phyloP scores from a whole-genome alignment of 1,284 basidiomycete genomes.

The Moesziomyces sp. region DNA sequence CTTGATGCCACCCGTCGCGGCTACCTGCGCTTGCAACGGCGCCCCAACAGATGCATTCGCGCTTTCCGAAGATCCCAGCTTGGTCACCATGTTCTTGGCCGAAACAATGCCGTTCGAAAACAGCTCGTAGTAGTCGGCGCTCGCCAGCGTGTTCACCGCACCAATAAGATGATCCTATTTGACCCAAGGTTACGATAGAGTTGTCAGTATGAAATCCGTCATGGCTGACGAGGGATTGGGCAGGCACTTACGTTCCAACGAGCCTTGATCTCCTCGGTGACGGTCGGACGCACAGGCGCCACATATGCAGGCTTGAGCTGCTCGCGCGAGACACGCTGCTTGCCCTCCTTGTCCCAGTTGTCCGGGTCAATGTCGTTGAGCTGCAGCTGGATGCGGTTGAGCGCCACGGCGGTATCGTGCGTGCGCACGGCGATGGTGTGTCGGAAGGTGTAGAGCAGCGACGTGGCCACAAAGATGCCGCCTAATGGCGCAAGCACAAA shows the following conservation, averaged over 20 bases:
- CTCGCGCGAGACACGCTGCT: slow-evolving; percentile 22
- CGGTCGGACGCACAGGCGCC: slow-evolving; percentile 33
- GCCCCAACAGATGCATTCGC: slow-evolving; percentile 10
- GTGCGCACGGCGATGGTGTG: slow-evolving; percentile 49
- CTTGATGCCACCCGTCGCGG: slow-evolving; percentile 39
- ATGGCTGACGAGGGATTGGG: too few species aligned
- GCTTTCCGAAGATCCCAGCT: slow-evolving; percentile 8
- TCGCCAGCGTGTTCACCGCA: slow-evolving; percentile 27
- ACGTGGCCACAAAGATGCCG: slow-evolving; percentile 49
- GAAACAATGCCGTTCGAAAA: slow-evolving; percentile 39
- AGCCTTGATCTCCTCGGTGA: slow-evolving; percentile 50
- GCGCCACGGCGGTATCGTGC: slow-evolving; percentile 37
- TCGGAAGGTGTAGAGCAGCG: slow-evolving; percentile 51
- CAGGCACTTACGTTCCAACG: slow-evolving; percentile 45
- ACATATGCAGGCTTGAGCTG: slow-evolving; percentile 44
- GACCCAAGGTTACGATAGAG: not conserved
- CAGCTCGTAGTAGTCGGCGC: slow-evolving; percentile 50
- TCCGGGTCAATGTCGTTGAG: slow-evolving; percentile 53
- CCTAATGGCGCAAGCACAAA: slow-evolving; percentile 41
- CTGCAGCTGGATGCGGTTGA: slow-evolving; percentile 42
- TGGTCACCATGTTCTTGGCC: slow-evolving; percentile 28
- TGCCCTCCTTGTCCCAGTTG: slow-evolving; percentile 49
- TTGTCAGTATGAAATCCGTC: not conserved
- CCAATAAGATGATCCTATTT: slow-evolving; percentile 38
- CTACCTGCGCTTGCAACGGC: slow-evolving; percentile 26